Conservation (phyloP, 164 flowering plant species). For the Stephania yunnanensis region DNA sequence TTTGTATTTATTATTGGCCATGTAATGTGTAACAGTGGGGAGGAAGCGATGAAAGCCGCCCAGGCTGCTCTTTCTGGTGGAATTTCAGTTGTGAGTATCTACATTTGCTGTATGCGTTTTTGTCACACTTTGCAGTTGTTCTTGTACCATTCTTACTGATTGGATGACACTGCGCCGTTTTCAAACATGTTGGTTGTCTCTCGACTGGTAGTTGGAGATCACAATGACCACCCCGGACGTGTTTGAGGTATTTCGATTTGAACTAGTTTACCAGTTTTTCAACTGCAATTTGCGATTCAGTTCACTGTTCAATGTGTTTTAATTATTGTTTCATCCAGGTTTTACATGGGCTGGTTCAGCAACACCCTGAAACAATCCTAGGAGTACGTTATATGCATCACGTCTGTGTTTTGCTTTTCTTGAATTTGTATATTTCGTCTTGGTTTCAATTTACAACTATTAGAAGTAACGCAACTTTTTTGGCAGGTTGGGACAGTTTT, state of each 20-base stretch:
- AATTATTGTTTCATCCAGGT: constrained; percentile 33
- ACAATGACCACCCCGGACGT: constrained; percentile 71
- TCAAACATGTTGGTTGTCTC: constrained; percentile 6
- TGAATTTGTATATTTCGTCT: background rate
- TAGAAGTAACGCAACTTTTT: background rate
- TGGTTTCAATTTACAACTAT: background rate
- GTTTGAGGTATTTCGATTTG: constrained; percentile 50
- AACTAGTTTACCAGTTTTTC: background rate
- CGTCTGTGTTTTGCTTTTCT: background rate
- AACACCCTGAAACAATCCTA: constrained; percentile 46
- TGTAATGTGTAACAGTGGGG: constrained; percentile 31
- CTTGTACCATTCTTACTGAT: background rate
- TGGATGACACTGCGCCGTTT: background rate
- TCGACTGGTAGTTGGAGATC: constrained; percentile 59
- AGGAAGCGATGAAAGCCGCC: constrained; percentile 67
- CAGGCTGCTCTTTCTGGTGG: constrained; percentile 62
- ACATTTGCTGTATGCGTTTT: background rate
- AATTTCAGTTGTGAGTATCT: constrained; percentile 61
- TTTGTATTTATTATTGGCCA: background rate
- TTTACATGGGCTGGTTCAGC: constrained; percentile 42
- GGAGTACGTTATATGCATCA: constrained; percentile 43
- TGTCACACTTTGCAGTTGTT: background rate
- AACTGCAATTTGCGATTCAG: background rate
- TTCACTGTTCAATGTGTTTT: constrained; percentile 14
- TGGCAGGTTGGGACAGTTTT: constrained; percentile 78